Conservation (phyloP, 768 basidiomycete genomes). For the Boletus pseudo-olivaceus region DNA sequence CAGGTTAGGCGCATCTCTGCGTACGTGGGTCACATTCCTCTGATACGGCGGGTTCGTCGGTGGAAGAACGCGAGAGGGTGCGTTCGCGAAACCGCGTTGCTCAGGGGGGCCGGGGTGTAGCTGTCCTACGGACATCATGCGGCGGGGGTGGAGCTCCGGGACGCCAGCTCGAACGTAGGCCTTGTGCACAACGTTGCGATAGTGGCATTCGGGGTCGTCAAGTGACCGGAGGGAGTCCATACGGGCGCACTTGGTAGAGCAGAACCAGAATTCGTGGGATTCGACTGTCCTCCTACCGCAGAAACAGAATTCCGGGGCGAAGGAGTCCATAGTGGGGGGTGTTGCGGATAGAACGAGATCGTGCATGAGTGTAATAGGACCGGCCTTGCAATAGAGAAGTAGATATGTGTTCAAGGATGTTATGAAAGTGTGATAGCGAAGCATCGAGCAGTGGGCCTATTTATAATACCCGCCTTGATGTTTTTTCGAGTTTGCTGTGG, state of each 20-base stretch:
- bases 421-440: not conserved
- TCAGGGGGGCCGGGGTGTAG: not conserved
- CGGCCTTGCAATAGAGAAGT: not conserved
- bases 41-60: not conserved
- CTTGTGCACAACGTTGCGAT: constrained; percentile 19
- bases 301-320: constrained; percentile 18
- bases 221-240: constrained; percentile 27
- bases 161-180: constrained; percentile 11
- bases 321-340: constrained; percentile 10
- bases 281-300: constrained; percentile 24
- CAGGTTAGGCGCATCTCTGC: not conserved
- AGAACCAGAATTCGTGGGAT: constrained; percentile 29
- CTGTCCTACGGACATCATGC: constrained; percentile 11
- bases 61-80: not conserved
- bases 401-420: not conserved
- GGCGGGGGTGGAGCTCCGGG: constrained; percentile 1
- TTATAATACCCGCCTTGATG: constrained; percentile 18
- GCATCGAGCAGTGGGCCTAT: not conserved
- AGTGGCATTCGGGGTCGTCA: constrained; percentile 19
- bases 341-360: not conserved
- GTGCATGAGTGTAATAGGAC: not conserved
- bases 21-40: not conserved
- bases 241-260: constrained; percentile 27
- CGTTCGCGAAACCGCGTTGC: not conserved
- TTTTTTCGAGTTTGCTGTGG: constrained; percentile 5